Evolutionary conservation across 208 protist genomes (phyloP).

Genomic region (Porcisia hertigi): DNA sequence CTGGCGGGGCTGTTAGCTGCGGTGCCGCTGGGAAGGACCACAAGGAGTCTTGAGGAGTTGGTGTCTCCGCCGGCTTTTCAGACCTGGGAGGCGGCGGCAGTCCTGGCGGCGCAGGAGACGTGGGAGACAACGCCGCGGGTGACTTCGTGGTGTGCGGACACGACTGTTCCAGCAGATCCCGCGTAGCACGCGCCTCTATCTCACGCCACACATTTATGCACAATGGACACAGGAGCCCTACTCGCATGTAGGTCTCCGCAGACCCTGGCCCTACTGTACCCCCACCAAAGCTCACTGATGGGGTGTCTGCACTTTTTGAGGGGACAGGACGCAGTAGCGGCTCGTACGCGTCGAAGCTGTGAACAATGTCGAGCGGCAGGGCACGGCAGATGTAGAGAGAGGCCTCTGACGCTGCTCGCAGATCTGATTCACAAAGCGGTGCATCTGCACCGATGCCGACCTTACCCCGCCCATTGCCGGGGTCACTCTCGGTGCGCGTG

Average conservation of each 20-base stretch:
- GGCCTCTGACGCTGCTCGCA: slow-evolving; percentile 17
- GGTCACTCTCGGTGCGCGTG: slow-evolving; percentile 1
- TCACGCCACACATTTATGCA: slow-evolving; percentile 38
- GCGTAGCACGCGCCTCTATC: slow-evolving; percentile 19
- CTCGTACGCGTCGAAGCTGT: slow-evolving; percentile 76
- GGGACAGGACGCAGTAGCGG: slow-evolving; percentile 32
- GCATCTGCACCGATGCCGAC: background rate
- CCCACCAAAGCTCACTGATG: background rate
- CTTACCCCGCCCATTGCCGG: background rate
- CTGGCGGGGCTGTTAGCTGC: background rate
- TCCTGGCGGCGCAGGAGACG: background rate
- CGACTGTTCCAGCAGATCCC: slow-evolving; percentile 1
- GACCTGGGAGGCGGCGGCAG: background rate
- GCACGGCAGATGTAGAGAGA: slow-evolving; percentile 36
- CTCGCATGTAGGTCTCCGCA: slow-evolving; percentile 25
- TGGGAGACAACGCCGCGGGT: background rate
- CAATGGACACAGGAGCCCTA: slow-evolving; percentile 41
- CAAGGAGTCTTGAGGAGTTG: background rate
- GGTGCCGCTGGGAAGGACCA: background rate
- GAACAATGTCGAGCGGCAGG: slow-evolving; percentile 65
- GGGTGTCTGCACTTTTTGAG: background rate
- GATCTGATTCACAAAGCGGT: background rate
- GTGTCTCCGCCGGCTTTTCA: background rate
- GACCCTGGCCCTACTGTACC: background rate
- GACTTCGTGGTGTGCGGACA: background rate